Conservation (phyloP, 371 early-diverging fungal genomes). For the Syncephalastrum contaminatum region DNA sequence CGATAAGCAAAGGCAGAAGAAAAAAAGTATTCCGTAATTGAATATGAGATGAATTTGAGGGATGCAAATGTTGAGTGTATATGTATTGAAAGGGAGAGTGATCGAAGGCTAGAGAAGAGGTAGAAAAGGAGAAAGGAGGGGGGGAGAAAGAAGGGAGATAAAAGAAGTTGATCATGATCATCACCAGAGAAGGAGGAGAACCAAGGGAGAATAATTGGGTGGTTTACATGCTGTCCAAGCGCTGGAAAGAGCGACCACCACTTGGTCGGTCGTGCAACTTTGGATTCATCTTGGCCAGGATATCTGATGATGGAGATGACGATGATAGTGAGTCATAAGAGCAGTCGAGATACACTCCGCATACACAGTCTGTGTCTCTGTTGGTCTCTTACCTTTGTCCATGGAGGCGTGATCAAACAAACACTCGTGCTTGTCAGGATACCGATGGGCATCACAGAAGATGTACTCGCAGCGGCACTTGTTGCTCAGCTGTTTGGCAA, state of each 20-base stretch:
- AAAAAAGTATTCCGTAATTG: too few species aligned
- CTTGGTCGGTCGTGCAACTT: slow-evolving; percentile 75
- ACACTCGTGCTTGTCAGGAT: slow-evolving; percentile 77
- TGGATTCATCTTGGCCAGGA: slow-evolving; percentile 76
- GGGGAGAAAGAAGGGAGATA: too few species aligned
- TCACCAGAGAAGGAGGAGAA: too few species aligned
- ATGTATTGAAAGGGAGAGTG: too few species aligned
- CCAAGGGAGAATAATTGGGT: too few species aligned
- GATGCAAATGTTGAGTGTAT: too few species aligned
- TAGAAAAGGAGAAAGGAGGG: too few species aligned
- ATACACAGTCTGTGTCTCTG: background rate
- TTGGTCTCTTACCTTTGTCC: slow-evolving; percentile 48
- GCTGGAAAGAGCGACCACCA: slow-evolving; percentile 78
- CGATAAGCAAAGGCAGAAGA: too few species aligned
- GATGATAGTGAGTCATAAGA: background rate
- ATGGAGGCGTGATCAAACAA: slow-evolving; percentile 75
- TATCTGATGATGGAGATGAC: slow-evolving; percentile 28
- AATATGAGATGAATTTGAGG: too few species aligned
- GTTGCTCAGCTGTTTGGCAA: slow-evolving; percentile 82
- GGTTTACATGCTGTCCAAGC: slow-evolving; percentile 57
- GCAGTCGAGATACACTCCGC: background rate
- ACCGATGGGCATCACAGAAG: slow-evolving; percentile 80
- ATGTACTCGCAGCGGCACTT: slow-evolving; percentile 80
- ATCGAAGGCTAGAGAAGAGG: too few species aligned
- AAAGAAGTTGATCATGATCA: too few species aligned